Evolutionary conservation across 768 basidiomycete species (phyloP), one percentile per base, ranked within the genome.

Genomic region (Boletus rubropictus): DNA sequence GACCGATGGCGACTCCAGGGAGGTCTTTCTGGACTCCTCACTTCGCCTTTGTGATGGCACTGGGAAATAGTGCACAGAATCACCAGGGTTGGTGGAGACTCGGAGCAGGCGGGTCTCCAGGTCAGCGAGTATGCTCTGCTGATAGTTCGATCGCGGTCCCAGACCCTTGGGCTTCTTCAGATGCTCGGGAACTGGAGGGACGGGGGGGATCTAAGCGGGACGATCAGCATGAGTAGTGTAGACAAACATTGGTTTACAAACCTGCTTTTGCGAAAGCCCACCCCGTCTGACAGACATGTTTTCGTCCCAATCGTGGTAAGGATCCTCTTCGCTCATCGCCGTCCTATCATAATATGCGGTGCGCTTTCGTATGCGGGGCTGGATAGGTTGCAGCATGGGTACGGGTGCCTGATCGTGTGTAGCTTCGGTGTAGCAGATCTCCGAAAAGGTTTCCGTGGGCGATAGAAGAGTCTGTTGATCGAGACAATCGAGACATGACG

Each of bases 391-490:
- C 1, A 66, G 49, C 0, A 52, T 14, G 4, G 66, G 66, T 0
- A 66, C 66, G 9, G 59, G 53, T 5, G 45, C 32, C 31, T 55
- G 51, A 31, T 69, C 68, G 28, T 67, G 60, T n/a, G 73, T 67
- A 7, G 73, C 72, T 37, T 63, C 64, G 11, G 66, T 53, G 46
- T 72, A 75, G 50, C 73, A 75, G 2, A 71, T 44, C 40, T 74
- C 74, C 4, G 71, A 69, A 52, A 73, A 75, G 21, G 72, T 63
- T 21, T 71, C 69, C 3, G 64, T 56, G 9, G 73, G 73, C 0
- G 66, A 63, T 25, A 67, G 55, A 10, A 75, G 65, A 0, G 74
- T 68, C 49, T 72, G 67, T 18, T 72, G 62, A 55, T 75, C 73
- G 31, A 75, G 68, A 32, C 63, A 63, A 48, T 71, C 61, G 18